Conservation (phyloP, 2,329 filamentous ascomycete genomes). For the Onygenales sp. region DNA sequence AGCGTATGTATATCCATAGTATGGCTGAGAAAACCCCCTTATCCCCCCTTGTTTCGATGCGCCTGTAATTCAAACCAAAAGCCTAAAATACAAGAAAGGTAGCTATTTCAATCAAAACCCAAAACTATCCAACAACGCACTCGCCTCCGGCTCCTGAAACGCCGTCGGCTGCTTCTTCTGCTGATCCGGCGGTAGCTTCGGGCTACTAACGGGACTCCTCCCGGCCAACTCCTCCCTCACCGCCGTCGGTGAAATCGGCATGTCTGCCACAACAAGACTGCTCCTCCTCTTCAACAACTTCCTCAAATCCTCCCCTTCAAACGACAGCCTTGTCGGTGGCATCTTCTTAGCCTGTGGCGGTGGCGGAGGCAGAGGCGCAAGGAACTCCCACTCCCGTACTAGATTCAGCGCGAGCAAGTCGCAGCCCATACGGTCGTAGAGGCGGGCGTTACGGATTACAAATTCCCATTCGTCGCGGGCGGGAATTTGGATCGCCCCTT, state of each 20-base stretch:
- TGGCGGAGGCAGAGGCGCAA: slow-evolving; percentile 14
- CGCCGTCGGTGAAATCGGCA: slow-evolving; percentile 33
- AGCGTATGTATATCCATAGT: no score
- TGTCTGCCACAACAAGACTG: slow-evolving; percentile 71
- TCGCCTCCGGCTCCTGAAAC: slow-evolving; percentile 88
- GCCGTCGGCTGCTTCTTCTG: slow-evolving; percentile 59
- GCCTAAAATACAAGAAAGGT: not conserved
- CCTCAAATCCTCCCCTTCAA: slow-evolving; percentile 47
- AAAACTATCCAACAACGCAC: slow-evolving; percentile 82
- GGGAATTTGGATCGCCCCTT: slow-evolving; percentile 72
- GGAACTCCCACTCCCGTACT: slow-evolving; percentile 46
- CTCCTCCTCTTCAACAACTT: slow-evolving; percentile 61
- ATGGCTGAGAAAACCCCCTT: not conserved
- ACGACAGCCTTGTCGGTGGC: slow-evolving; percentile 14
- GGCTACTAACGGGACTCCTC: slow-evolving; percentile 18
- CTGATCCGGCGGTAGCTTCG: slow-evolving; percentile 21
- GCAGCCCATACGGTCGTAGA: slow-evolving; percentile 89
- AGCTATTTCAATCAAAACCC: slow-evolving; percentile 55
- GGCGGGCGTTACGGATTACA: slow-evolving; percentile 70
- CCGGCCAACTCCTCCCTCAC: slow-evolving; percentile 23
- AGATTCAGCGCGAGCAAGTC: slow-evolving; percentile 81
- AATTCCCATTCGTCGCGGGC: slow-evolving; percentile 80
- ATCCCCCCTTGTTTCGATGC: no score
- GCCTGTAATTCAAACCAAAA: not conserved
- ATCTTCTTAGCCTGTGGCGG: slow-evolving; percentile 30